Evolutionary conservation across 768 basidiomycete species (phyloP).

Genomic region (Royoungia palumana): DNA sequence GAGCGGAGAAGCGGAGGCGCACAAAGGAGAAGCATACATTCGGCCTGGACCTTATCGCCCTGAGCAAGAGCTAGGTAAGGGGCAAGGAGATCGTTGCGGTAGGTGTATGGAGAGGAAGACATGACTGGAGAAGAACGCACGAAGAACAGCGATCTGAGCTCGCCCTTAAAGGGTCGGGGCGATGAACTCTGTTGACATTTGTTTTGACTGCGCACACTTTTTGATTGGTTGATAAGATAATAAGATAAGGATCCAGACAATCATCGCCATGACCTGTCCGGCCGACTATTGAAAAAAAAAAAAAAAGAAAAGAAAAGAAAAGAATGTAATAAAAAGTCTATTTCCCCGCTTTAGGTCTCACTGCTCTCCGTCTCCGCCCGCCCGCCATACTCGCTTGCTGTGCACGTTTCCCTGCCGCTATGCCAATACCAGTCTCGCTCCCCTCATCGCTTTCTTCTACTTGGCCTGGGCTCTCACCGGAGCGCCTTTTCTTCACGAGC

Average conservation of each 20-base stretch:
- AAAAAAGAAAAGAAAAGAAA: neutral
- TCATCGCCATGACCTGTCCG: conserved; percentile 4
- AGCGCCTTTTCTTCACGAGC: conserved; percentile 13
- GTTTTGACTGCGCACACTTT: conserved; percentile 13
- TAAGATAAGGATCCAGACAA: neutral
- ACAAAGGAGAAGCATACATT: conserved; percentile 53
- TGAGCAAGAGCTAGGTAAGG: conserved; percentile 88
- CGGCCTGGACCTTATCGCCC: conserved; percentile 91
- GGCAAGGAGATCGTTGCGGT: conserved; percentile 82
- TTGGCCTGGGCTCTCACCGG: conserved; percentile 16
- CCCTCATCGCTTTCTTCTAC: conserved; percentile 39
- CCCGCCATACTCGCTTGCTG: conserved; percentile 51
- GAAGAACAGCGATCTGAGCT: neutral
- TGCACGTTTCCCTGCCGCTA: conserved; percentile 25
- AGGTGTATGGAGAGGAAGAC: conserved; percentile 37
- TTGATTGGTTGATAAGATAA: conserved; percentile 32
- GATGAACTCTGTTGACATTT: conserved; percentile 23
- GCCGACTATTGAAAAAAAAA: neutral
- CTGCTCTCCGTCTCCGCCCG: conserved; percentile 60
- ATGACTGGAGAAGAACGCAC: conserved; percentile 8
- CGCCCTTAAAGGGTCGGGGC: conserved; percentile 23
- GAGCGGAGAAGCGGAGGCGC: neutral
- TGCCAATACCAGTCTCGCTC: conserved; percentile 42
- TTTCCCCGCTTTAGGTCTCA: conserved; percentile 39
- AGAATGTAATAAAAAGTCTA: conserved; percentile 10